These are phyloP conservation scores for Chaetomiaceae sp. DNA, from an alignment of 2,329 filamentous ascomycete species.

Conservation along the genomic window DNA sequence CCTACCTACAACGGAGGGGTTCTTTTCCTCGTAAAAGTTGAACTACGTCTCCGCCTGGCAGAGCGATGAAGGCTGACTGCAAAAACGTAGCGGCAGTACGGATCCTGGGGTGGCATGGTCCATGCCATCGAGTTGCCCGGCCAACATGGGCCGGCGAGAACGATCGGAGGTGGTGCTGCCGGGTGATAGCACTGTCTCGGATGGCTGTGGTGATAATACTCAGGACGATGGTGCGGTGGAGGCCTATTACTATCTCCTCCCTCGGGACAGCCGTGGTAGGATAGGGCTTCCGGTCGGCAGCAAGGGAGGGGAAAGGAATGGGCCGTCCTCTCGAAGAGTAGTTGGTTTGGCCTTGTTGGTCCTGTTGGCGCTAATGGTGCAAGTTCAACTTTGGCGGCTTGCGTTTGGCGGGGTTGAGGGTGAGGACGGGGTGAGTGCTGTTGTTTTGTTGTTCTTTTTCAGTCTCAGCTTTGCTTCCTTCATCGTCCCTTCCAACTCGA, in stretches of 20 bases:
- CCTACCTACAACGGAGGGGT: no score
- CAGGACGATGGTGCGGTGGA: background rate
- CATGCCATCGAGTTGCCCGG: no score
- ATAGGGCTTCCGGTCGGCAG: background rate
- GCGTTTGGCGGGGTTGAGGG: background rate
- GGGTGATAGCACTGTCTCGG: no score
- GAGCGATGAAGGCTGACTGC: no score
- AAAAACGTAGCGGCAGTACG: no score
- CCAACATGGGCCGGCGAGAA: no score
- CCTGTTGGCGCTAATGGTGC: background rate
- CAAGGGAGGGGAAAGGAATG: background rate
- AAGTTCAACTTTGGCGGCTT: background rate
- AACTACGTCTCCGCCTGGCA: no score
- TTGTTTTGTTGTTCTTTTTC: background rate
- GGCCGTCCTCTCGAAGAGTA: background rate
- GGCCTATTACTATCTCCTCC: no score
- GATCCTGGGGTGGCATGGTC: no score
- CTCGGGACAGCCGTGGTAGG: background rate
- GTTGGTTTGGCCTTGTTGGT: background rate
- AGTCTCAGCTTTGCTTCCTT: background rate
- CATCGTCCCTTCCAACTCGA: no score
- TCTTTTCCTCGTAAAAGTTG: no score
- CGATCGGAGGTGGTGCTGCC: no score
- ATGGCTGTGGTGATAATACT: background rate
- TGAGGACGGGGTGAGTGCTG: background rate